Base-by-base conservation (phyloP, 768 basidiomycete genomes). In the Polyporus arcularius region DNA sequence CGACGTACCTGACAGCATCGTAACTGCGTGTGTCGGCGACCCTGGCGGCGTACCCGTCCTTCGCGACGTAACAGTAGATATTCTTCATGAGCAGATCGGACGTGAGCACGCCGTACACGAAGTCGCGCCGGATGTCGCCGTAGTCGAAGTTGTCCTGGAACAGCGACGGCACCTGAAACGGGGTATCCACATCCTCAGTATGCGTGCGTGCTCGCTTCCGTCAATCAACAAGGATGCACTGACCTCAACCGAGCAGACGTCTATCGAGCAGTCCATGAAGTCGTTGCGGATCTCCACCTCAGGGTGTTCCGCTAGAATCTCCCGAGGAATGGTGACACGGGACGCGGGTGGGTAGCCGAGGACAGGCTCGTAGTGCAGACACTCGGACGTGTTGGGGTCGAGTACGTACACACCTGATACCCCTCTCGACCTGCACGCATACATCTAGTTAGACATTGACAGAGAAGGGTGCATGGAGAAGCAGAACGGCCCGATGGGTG, bases 61-160 rank as follows among this genome's bases (percentile, higher is more conserved):
- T 87, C 10, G 90, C 90, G 52, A 96, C 82, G 68, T 95, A 92
- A 65, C 94, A 94, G 69, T 93, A 85, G 53, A 98, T 96, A 62
- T 87, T 95, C 76, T 97, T 97, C 82, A 93, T 94, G 45, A 98
- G 81, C 39, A 98, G 74, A 73, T 99, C 97, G 14, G 94, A 96
- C 0, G 93, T 96, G 65, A 99, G 80, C 49, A 99, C 84, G 16
- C 96, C 96, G 70, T 92, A 92, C 15, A 98, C 90, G 68, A 99
- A 97, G 75, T 98, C 94, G 65, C 86, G 81, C 58, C 95, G 86
- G 61, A 98, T 83, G 75, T 96, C 94, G 14, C 87, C 86, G 70
- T 96, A 98, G 76, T 98, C 97, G 70, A 99, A 99, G 76, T 98
- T 98, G 76, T 98, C 97, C 72, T 96, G 94, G 77, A 98, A 99